Conservation (phyloP, 2,329 filamentous ascomycete species). For the Sporothrix humicola region DNA sequence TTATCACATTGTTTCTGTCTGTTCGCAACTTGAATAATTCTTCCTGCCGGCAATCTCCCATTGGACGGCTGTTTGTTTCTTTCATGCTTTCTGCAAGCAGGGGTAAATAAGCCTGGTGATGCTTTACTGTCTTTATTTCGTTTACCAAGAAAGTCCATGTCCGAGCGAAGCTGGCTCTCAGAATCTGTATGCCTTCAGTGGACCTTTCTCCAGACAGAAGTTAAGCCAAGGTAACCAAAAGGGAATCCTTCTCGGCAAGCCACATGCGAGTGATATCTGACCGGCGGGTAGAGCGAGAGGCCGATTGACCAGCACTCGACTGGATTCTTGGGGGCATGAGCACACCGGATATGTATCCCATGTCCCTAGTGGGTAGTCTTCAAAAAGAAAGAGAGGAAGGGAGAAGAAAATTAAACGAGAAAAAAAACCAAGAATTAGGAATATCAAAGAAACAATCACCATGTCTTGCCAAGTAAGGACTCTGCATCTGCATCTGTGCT, state of each 20-base stretch:
- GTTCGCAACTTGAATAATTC: not conserved
- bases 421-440: not conserved
- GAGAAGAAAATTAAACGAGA: too few relatives aligned
- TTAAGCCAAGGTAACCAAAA: not conserved
- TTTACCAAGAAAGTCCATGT: not conserved
- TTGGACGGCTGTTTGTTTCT: not conserved
- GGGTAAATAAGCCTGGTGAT: not conserved
- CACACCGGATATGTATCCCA: not conserved
- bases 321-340: not conserved
- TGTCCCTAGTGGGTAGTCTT: not conserved
- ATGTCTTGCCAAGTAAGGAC: constrained; percentile 15
- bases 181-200: not conserved
- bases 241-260: constrained; percentile 3
- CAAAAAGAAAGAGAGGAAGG: not conserved
- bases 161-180: not conserved
- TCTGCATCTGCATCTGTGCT: constrained; percentile 18
- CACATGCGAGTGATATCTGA: constrained; percentile 23
- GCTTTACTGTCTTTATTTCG: not conserved
- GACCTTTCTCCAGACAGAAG: not conserved
- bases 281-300: constrained; percentile 24
- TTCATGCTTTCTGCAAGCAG: not conserved
- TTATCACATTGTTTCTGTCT: not conserved
- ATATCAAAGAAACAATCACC: too few relatives aligned
- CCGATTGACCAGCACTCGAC: constrained; percentile 3
- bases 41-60: not conserved